Percentiles rank a stretch among this genome's conserved stretches.
Evolutionary conservation across 768 basidiomycete species (phyloP).

Genomic region (Pholiota conissans): DNA sequence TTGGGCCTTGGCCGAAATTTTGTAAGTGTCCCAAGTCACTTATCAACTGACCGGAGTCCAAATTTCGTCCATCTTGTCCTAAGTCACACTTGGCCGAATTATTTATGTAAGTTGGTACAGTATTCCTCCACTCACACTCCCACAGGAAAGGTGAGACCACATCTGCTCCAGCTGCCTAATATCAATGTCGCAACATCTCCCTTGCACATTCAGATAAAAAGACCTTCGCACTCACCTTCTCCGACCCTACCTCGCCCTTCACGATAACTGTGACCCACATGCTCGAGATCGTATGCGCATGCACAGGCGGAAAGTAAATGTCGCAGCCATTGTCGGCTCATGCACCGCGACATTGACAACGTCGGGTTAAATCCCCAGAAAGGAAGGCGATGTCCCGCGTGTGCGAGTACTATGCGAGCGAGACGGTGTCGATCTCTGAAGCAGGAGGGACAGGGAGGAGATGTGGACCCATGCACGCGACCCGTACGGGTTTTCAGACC

Average conservation of each 20-base stretch:
- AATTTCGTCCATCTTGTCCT: no score
- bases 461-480: constrained; percentile 89
- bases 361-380: constrained; percentile 87
- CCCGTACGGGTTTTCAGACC: no score
- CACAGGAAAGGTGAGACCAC: no score
- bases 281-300: constrained; percentile 82
- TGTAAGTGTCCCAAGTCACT: no score
- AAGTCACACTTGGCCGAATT: no score
- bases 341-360: constrained; percentile 85
- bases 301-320: constrained; percentile 86
- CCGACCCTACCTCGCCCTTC: constrained; percentile 74
- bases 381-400: constrained; percentile 85
- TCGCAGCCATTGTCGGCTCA: constrained; percentile 90
- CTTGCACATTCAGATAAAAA: constrained; percentile 87
- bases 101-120: no score
- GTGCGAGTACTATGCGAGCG: constrained; percentile 67
- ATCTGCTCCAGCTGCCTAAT: constrained; percentile 91
- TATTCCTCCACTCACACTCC: no score
- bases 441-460: constrained; percentile 75
- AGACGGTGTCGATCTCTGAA: constrained; percentile 61
- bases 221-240: constrained; percentile 80
- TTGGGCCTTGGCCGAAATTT: no score
- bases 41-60: no score
- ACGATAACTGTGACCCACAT: constrained; percentile 93
- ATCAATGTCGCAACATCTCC: constrained; percentile 87